These are phyloP conservation scores for Yamadazyma siamensis DNA, from an alignment of 1,139 yeast genomes.

Conservation along the genomic window DNA sequence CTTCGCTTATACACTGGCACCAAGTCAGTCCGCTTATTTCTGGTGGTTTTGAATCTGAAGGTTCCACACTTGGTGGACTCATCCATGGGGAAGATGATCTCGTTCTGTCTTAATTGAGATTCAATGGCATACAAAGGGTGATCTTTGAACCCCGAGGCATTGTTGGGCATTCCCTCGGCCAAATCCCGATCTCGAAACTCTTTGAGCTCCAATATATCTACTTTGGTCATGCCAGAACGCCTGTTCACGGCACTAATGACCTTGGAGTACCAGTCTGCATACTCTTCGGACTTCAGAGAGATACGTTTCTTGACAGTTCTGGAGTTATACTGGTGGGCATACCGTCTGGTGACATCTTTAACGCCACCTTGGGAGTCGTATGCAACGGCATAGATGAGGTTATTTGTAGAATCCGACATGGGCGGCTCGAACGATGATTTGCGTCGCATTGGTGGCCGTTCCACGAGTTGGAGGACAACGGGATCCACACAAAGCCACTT, in stretches of 20 bases:
- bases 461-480: constrained; percentile 58
- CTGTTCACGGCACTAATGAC: constrained; percentile 28
- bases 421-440: constrained; percentile 79
- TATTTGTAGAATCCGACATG: constrained; percentile 52
- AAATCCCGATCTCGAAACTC: constrained; percentile 67
- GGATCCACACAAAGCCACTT: constrained; percentile 91
- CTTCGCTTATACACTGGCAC: constrained; percentile 64
- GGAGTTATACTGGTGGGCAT: constrained; percentile 67
- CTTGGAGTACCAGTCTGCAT: constrained; percentile 61
- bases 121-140: constrained; percentile 89
- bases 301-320: constrained; percentile 73
- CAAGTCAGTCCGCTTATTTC: constrained; percentile 30
- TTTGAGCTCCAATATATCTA: constrained; percentile 67
- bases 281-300: constrained; percentile 50
- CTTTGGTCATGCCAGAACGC: constrained; percentile 32
- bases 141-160: constrained; percentile 73
- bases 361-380: constrained; percentile 64
- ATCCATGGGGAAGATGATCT: constrained; percentile 66
- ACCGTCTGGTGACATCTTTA: constrained; percentile 83
- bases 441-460: constrained; percentile 54
- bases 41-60: constrained; percentile 38
- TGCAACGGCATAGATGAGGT: constrained; percentile 72
- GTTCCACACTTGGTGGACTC: constrained; percentile 63
- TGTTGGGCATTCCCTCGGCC: constrained; percentile 85
- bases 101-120: constrained; percentile 66